Evolutionary conservation across 2,329 filamentous ascomycete genomes (phyloP).

Genomic region (Talaromyces atroroseus): DNA sequence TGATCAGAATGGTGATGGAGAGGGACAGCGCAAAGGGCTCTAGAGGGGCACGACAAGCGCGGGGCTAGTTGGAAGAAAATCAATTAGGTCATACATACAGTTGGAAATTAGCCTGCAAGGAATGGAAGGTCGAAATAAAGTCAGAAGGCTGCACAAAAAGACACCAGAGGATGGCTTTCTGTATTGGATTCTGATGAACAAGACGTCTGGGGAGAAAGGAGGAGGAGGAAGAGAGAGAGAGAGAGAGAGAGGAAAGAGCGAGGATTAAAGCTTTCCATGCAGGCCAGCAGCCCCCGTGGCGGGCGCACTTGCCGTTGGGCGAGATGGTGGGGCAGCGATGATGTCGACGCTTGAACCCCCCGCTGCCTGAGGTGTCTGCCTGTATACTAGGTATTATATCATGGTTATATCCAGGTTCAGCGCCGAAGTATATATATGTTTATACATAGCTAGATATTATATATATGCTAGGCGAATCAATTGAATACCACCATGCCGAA

Average conservation of each 20-base stretch:
- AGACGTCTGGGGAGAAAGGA: conserved; percentile 4
- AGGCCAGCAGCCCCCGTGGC: conserved; percentile 1
- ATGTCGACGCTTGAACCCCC: conserved; percentile 8
- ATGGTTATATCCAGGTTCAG: no score
- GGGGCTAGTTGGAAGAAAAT: conserved; percentile 2
- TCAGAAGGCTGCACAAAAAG: conserved; percentile 8
- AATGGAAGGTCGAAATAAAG: not conserved
- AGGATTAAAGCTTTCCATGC: not conserved
- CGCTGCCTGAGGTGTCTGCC: conserved; percentile 18
- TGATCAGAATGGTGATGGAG: not conserved
- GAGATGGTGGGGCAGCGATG: conserved; percentile 18
- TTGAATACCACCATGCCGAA: not conserved
- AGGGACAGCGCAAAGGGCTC: not conserved
- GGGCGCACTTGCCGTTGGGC: conserved; percentile 7
- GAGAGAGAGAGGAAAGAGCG: conserved; percentile 13
- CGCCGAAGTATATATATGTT: no score
- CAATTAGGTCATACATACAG: conserved; percentile 5
- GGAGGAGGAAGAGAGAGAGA: conserved; percentile 20
- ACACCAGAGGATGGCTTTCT: conserved; percentile 1
- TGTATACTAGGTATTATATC: no score
- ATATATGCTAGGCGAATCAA: not conserved
- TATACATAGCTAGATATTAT: no score
- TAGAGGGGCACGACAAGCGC: not conserved
- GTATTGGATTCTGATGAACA: conserved; percentile 5
- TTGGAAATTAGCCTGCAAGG: not conserved